Evolutionary conservation across 2,329 filamentous ascomycete genomes (phyloP).

Genomic region (Stagonosporopsis vannaccii): DNA sequence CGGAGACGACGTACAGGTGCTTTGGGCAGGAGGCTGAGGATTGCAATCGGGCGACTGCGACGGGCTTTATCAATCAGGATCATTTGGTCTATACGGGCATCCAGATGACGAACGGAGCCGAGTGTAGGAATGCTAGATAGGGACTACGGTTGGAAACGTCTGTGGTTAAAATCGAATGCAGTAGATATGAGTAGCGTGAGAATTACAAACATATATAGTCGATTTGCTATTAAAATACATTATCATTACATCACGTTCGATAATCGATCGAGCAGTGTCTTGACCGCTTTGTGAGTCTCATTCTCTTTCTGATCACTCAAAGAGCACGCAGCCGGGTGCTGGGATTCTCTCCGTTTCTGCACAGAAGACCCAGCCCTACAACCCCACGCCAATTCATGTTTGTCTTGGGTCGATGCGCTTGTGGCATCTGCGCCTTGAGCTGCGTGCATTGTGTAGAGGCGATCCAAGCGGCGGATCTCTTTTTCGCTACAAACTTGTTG

Average conservation of each 20-base stretch:
- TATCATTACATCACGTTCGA: neutral
- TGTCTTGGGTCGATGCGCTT: neutral
- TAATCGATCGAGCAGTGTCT: neutral
- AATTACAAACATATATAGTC: neutral
- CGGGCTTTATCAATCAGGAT: conserved; percentile 21
- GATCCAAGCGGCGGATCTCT: neutral
- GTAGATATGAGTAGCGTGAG: too few species aligned
- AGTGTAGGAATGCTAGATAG: neutral
- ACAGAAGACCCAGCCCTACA: neutral
- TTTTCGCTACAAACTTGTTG: neutral
- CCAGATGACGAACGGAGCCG: conserved; percentile 15
- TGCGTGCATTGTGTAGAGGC: neutral
- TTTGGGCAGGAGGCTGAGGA: conserved; percentile 26
- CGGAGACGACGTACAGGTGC: conserved; percentile 21
- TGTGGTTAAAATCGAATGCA: too few species aligned
- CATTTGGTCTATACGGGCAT: conserved; percentile 24
- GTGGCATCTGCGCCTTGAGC: neutral
- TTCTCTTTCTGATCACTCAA: neutral
- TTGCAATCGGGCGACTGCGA: conserved; percentile 16
- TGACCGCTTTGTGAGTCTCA: too few species aligned
- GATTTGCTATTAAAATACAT: neutral
- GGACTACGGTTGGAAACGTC: neutral
- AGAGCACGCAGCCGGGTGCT: neutral
- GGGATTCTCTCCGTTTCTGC: neutral
- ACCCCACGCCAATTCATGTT: neutral